Evolutionary conservation across 176 grass and related monocot genomes (phyloP), one percentile per base, ranked within the genome.

Genomic region (Phyllostachys edulis): DNA sequence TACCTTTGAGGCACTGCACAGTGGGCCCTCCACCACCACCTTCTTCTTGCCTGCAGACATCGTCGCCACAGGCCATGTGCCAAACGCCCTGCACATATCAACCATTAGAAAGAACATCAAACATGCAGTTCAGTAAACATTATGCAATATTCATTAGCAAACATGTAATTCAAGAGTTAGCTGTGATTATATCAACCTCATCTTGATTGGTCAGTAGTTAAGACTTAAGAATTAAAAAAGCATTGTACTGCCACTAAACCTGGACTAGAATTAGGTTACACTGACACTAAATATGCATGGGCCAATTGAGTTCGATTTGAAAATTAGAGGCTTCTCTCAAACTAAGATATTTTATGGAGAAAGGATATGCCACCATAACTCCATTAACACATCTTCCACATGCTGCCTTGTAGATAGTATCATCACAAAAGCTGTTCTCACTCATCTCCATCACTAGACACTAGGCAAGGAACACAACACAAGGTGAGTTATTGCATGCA

Each of bases 61-160:
- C 51, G 75, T 94, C 37, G 97, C 97, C 61, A 96, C 91, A 5
- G 91, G 91, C 97, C 97, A 99, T 52, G 97, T 93, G 13, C 97
- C 97, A 45, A 99, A 99, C 5, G 75, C 90, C 85, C 97, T 99
- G 93, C 32, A 7, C 40, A 89, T 85, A 73, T 69, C 57, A 79
- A 49, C 14, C 9, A 42, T 90, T 67, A 86, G 17, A 82, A 73
- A 71, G 39, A 67, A 67, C 1, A 73, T 41, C 23, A 69, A 11
- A 32, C 7, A 34, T 51, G 66, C 9, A 87, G 80, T 44, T 15
- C 29, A 67, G 40, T 15, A 86, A 77, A 32, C 24, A 73, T 56
- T 66, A 76, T 27, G 37, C 45, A 65, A 18, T 15, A 82, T 46
- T 36, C 44, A 37, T 17, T 23, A 59, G 47, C 54, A 79, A 71